Percentiles rank a stretch among this genome's conserved stretches.
Conservation (phyloP, 257 asterid genomes). For the Salvia hispanica region DNA sequence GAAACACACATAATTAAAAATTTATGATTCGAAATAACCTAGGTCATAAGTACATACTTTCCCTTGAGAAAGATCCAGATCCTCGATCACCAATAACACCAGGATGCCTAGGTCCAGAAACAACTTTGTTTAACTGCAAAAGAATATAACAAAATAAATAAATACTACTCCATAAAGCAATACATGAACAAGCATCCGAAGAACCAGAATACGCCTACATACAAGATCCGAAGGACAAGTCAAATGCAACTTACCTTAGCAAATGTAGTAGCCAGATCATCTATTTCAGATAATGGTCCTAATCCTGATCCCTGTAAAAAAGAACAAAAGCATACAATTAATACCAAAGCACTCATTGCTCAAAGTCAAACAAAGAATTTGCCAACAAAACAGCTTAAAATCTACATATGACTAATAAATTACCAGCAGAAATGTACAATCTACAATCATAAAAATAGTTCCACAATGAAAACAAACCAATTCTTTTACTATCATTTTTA, state of each 20-base stretch:
- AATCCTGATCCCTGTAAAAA: conserved; percentile 67
- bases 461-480: background rate
- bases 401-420: background rate
- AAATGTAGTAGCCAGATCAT: conserved; percentile 92
- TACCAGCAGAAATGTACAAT: conserved; percentile 11
- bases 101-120: conserved; percentile 88
- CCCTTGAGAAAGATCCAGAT: conserved; percentile 97
- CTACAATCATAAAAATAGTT: background rate
- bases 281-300: conserved; percentile 79
- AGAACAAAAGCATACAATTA: conserved; percentile 17
- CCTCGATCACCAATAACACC: conserved; percentile 98
- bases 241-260: conserved; percentile 63
- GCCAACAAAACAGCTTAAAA: conserved; percentile 17
- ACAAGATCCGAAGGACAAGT: conserved; percentile 19
- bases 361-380: background rate
- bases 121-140: conserved; percentile 80
- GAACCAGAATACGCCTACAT: conserved; percentile 1
- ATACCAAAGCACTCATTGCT: conserved; percentile 6
- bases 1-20: background rate
- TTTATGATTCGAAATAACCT: background rate
- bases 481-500: background rate
- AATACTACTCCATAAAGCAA: background rate
- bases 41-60: conserved; percentile 59
- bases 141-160: conserved; percentile 6
- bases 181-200: background rate